Percentiles rank a stretch among this genome's conserved stretches.
These are phyloP conservation scores for Phialocephala sp. DNA, from an alignment of 2,329 filamentous ascomycete species.

Conservation along the genomic window DNA sequence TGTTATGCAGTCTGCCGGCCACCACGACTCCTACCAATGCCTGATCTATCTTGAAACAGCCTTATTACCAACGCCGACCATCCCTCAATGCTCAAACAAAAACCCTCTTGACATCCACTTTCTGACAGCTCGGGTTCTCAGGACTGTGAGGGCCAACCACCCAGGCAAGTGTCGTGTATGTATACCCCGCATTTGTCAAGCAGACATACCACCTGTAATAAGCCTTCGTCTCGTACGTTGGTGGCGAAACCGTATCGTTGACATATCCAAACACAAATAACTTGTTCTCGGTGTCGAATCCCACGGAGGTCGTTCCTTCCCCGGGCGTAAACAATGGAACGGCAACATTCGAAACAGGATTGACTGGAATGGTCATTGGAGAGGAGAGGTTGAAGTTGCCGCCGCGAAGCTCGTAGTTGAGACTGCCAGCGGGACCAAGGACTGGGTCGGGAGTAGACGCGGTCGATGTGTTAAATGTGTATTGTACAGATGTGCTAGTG, in stretches of 20 bases:
- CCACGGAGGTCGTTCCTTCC: conserved; percentile 39
- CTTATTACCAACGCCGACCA: too few species aligned
- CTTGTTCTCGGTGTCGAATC: conserved; percentile 47
- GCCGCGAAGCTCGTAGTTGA: conserved; percentile 36
- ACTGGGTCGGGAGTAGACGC: conserved; percentile 33
- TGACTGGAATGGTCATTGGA: conserved; percentile 45
- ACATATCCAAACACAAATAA: conserved; percentile 48
- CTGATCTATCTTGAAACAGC: too few species aligned
- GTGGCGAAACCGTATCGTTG: conserved; percentile 47
- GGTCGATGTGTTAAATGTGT: conserved; percentile 42
- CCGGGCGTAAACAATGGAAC: conserved; percentile 47
- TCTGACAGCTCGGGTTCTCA: conserved; percentile 52
- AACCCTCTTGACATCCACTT: conserved; percentile 48
- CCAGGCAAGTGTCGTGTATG: conserved; percentile 52
- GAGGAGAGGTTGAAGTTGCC: conserved; percentile 43
- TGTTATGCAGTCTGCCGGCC: conserved; percentile 4
- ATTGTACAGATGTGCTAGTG: conserved; percentile 30
- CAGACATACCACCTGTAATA: conserved; percentile 52
- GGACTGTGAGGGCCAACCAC: conserved; percentile 46
- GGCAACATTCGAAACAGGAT: conserved; percentile 49
- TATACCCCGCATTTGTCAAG: conserved; percentile 49
- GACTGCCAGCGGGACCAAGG: conserved; percentile 32
- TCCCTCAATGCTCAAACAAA: conserved; percentile 14
- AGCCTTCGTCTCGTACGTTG: conserved; percentile 29
- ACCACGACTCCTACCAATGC: too few species aligned